phyloP scores from a whole-genome alignment of 148 eudicot species.

The Cornus kousa region DNA sequence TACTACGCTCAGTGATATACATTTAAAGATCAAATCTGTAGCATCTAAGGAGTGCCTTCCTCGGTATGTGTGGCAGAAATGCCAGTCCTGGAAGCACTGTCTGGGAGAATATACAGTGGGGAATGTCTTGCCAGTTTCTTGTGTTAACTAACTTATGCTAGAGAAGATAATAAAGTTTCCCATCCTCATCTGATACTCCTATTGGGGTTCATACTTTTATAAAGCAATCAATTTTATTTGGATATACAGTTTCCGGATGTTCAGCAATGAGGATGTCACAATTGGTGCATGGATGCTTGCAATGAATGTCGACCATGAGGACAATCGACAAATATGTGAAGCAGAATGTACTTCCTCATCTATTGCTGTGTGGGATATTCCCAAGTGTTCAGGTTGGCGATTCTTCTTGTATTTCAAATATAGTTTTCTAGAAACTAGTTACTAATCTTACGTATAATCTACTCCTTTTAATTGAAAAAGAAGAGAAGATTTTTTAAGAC shows the following conservation, averaged over 20 bases:
- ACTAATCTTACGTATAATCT: background rate
- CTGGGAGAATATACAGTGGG: no score
- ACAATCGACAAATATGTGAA: conserved; percentile 60
- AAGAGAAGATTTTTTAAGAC: background rate
- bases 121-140: background rate
- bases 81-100: no score
- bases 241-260: conserved; percentile 82
- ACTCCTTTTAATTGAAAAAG: background rate
- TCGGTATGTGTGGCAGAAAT: no score
- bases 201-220: background rate
- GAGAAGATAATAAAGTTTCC: background rate
- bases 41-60: no score
- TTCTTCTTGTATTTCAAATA: background rate
- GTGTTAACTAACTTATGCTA: background rate
- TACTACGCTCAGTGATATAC: no score
- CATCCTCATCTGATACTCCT: background rate
- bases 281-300: conserved; percentile 99
- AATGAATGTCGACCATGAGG: conserved; percentile 93
- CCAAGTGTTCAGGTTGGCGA: conserved; percentile 85
- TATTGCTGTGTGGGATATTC: conserved; percentile 98
- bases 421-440: background rate
- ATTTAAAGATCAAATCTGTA: no score
- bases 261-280: conserved; percentile 95
- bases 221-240: conserved; percentile 14
- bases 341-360: conserved; percentile 68